phyloP scores from a whole-genome alignment of 768 basidiomycete genomes.

The Tulasnella sp. region DNA sequence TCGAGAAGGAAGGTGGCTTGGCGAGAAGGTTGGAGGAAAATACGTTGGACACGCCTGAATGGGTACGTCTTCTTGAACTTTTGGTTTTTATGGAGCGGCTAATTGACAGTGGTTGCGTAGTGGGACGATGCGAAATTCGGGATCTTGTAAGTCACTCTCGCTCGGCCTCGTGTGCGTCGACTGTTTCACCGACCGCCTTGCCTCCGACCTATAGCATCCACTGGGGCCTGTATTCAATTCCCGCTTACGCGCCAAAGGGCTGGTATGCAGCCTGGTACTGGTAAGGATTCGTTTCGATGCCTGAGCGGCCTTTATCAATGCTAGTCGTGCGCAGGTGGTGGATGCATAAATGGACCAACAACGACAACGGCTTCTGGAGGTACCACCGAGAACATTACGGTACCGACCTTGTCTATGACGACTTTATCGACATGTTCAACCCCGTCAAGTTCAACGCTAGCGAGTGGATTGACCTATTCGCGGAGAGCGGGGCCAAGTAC shows the following conservation, averaged over 20 bases:
- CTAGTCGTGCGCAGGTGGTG: slow-evolving; percentile 39
- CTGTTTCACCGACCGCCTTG: background rate
- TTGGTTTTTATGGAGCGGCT: slow-evolving; percentile 3
- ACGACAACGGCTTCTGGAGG: slow-evolving; percentile 45
- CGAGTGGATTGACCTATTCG: slow-evolving; percentile 54
- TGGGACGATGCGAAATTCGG: slow-evolving; percentile 55
- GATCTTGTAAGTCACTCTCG: slow-evolving; percentile 46
- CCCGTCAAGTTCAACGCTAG: slow-evolving; percentile 54
- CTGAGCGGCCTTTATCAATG: background rate
- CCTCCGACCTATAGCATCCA: slow-evolving; percentile 42
- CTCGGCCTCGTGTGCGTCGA: background rate
- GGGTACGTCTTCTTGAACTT: slow-evolving; percentile 42
- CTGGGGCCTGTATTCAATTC: slow-evolving; percentile 39
- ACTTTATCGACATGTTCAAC: slow-evolving; percentile 55
- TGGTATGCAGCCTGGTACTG: slow-evolving; percentile 57
- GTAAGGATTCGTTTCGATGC: slow-evolving; percentile 36
- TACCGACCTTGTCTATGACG: slow-evolving; percentile 49
- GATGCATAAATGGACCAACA: slow-evolving; percentile 41
- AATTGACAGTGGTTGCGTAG: slow-evolving; percentile 34
- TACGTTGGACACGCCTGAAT: slow-evolving; percentile 48
- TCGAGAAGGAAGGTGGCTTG: slow-evolving; percentile 34
- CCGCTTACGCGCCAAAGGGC: slow-evolving; percentile 34
- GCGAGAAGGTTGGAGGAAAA: background rate
- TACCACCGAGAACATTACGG: slow-evolving; percentile 54
- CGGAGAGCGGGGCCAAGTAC: slow-evolving; percentile 57